These are phyloP conservation scores for Marchantia polymorpha DNA, from an alignment of 225 moss, liverwort and hornwort species.

Conservation along the genomic window DNA sequence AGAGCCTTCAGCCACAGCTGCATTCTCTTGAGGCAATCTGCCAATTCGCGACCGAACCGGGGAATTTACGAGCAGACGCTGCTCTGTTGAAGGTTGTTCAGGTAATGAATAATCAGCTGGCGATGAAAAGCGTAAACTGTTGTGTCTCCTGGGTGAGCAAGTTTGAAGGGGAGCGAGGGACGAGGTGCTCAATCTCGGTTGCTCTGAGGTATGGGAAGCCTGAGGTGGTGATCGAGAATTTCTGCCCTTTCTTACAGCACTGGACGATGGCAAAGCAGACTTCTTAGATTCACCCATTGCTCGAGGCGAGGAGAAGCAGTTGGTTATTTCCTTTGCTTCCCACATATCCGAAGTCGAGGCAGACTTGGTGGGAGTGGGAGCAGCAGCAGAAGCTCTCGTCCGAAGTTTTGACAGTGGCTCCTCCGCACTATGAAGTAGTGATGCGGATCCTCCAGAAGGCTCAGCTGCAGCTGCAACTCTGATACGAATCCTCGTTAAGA, in stretches of 20 bases:
- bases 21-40: background rate
- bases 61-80: background rate
- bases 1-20: background rate
- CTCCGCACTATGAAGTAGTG: background rate
- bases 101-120: background rate
- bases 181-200: slow-evolving; percentile 20
- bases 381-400: background rate
- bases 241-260: slow-evolving; percentile 17
- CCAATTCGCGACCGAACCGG: slow-evolving; percentile 2
- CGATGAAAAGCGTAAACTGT: background rate
- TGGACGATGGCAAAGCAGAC: background rate
- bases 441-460: background rate
- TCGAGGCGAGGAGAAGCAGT: slow-evolving; percentile 14
- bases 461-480: slow-evolving; percentile 10
- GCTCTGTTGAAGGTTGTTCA: background rate
- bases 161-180: background rate
- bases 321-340: slow-evolving; percentile 38
- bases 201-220: slow-evolving; percentile 17
- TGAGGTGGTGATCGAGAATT: slow-evolving; percentile 36
- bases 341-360: slow-evolving; percentile 23
- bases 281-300: slow-evolving; percentile 13
- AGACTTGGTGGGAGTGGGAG: background rate
- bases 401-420: background rate
- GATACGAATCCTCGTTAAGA: slow-evolving; percentile 5
- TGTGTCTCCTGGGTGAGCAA: background rate